Percentiles rank a stretch among this genome's conserved stretches.
These are phyloP conservation scores for Fusarium dimerum DNA, from an alignment of 2,329 filamentous ascomycete species.

Conservation along the genomic window DNA sequence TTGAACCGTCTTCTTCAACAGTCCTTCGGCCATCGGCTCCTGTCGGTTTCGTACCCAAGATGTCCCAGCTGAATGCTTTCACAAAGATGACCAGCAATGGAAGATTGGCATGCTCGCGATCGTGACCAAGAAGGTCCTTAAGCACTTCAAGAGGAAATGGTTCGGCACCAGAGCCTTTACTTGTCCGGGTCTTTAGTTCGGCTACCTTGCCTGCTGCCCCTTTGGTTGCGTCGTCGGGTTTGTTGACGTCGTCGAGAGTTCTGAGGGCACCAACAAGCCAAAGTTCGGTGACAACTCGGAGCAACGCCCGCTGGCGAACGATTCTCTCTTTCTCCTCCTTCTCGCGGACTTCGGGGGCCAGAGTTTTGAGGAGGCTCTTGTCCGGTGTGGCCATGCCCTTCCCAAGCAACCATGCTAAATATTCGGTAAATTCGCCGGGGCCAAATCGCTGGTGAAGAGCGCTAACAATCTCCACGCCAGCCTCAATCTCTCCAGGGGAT, in stretches of 20 bases:
- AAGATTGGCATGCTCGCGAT: slow-evolving; percentile 88
- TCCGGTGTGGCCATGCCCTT: slow-evolving; percentile 91
- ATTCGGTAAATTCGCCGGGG: slow-evolving; percentile 84
- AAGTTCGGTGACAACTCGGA: slow-evolving; percentile 90
- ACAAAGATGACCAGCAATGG: slow-evolving; percentile 93
- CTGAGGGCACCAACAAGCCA: slow-evolving; percentile 90
- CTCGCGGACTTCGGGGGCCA: slow-evolving; percentile 81
- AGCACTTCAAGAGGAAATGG: slow-evolving; percentile 97
- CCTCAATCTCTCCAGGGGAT: slow-evolving; percentile 85
- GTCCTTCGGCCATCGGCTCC: slow-evolving; percentile 79
- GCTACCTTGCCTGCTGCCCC: slow-evolving; percentile 63
- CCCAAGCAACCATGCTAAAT: slow-evolving; percentile 88
- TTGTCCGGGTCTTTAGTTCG: slow-evolving; percentile 57
- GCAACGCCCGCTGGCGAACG: slow-evolving; percentile 77
- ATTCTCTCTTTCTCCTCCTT: slow-evolving; percentile 95
- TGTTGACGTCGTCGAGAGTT: slow-evolving; percentile 70
- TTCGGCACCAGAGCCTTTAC: slow-evolving; percentile 69
- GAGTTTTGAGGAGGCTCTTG: slow-evolving; percentile 75
- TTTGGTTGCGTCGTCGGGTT: slow-evolving; percentile 64
- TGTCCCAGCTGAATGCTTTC: slow-evolving; percentile 95
- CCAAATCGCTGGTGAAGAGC: slow-evolving; percentile 96
- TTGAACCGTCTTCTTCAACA: slow-evolving; percentile 78
- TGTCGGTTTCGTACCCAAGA: slow-evolving; percentile 75
- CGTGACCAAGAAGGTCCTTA: slow-evolving; percentile 92
- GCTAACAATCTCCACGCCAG: slow-evolving; percentile 89